Conservation (phyloP, 257 asterid genomes). For the Nicotiana attenuata region DNA sequence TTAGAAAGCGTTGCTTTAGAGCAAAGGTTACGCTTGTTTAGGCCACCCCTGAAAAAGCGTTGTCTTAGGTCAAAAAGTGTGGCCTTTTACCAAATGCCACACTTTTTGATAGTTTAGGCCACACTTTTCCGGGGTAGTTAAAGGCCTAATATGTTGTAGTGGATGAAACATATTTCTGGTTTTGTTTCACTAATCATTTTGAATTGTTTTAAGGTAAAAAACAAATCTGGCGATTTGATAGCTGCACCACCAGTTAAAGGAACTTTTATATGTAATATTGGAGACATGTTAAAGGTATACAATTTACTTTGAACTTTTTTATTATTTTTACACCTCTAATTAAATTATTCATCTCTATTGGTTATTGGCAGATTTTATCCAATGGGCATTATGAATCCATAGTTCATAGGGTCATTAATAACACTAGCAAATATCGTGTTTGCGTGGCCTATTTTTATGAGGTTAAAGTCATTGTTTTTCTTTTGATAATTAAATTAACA, state of each 20-base stretch:
- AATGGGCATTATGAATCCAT: conserved; percentile 82
- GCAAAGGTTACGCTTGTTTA: no score
- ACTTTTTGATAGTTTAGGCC: no score
- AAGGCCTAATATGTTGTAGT: no score
- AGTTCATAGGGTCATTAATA: conserved; percentile 68
- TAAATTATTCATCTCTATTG: neutral
- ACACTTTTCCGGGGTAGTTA: no score
- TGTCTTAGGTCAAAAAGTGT: no score
- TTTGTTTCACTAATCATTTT: no score
- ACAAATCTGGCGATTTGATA: conserved; percentile 71
- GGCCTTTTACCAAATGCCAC: no score
- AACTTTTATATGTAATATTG: conserved; percentile 10
- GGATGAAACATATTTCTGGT: no score
- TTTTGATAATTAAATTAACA: neutral
- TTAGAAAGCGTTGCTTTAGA: no score
- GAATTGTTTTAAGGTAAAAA: conserved; percentile 46
- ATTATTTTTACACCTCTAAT: neutral
- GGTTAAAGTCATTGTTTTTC: conserved; percentile 30
- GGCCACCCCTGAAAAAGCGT: no score
- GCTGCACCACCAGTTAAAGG: conserved; percentile 63
- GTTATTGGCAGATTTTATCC: conserved; percentile 47
- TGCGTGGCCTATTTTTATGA: conserved; percentile 70
- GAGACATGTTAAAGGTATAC: conserved; percentile 84
- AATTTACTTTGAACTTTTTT: neutral
- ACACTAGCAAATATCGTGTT: conserved; percentile 55